Conservation (phyloP, 495 filamentous ascomycete genomes). For the Penicillium angulare region DNA sequence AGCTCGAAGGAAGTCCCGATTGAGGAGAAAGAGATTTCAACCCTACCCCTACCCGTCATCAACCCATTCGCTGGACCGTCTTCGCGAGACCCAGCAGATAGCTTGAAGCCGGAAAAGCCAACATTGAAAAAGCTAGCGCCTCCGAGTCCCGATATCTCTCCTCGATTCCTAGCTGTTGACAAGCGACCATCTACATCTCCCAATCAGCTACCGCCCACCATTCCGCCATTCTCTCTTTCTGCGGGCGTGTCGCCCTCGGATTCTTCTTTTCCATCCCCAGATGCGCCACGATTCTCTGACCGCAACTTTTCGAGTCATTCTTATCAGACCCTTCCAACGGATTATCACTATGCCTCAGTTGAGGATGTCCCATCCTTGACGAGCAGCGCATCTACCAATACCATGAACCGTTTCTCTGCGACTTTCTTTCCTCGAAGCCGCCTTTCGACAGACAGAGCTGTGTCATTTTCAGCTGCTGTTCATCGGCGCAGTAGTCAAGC, state of each 20-base stretch:
- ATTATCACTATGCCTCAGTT: constrained; percentile 68
- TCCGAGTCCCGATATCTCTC: constrained; percentile 44
- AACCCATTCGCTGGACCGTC: constrained; percentile 21
- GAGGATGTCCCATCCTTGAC: constrained; percentile 87
- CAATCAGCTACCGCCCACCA: constrained; percentile 49
- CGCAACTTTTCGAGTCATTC: constrained; percentile 41
- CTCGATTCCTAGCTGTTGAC: constrained; percentile 41
- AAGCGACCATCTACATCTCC: constrained; percentile 50
- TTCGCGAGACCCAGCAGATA: constrained; percentile 12
- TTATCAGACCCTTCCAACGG: constrained; percentile 61
- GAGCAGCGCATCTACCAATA: constrained; percentile 83
- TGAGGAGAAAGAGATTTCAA: too few relatives aligned
- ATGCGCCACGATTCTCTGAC: constrained; percentile 52
- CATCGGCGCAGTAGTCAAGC: constrained; percentile 54
- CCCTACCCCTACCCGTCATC: too few relatives aligned
- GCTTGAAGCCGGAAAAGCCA: constrained; percentile 31
- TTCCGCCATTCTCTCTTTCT: constrained; percentile 49
- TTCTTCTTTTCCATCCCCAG: constrained; percentile 50
- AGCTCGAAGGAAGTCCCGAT: neutral
- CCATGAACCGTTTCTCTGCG: constrained; percentile 53
- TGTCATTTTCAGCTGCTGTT: constrained; percentile 65
- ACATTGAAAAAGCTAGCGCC: constrained; percentile 20
- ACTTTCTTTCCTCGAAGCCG: constrained; percentile 45
- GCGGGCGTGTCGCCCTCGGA: constrained; percentile 37
- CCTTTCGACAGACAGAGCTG: constrained; percentile 59